Evolutionary conservation across 768 basidiomycete genomes (phyloP), one percentile per base, ranked within the genome.

Genomic region (Guyanaporus albipodus): DNA sequence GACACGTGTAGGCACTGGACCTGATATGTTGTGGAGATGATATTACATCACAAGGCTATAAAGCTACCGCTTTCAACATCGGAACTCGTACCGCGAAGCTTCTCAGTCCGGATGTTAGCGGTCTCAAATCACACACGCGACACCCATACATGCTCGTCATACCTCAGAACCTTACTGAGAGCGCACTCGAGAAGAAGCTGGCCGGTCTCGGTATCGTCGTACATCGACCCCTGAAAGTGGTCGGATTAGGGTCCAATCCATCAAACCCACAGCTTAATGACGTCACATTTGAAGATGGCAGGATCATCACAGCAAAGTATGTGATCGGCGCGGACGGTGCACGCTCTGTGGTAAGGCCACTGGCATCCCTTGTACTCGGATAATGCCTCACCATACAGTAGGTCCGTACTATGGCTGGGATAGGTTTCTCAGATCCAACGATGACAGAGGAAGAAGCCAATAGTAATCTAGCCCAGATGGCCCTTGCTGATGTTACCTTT

Each of bases 401-500:
- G 77, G 57, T 78, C 21, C 75, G 77, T 35, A 55, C 65, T 27
- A 46, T 67, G 34, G 62, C 67, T 4, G 69, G 70, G 1, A 68
- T 79, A 34, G 58, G 60, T 10, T 78, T 76, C 57, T 46, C 54
- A 1, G 74, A 79, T 50, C 78, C 78, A 2, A 57, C 68, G 29
- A 63, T 62, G n/a, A 49, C 52, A 6, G 19, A 41, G 12, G 46
- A 57, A 17, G 59, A 62, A 6, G 45, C 54, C 2, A 43, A 59
- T 11, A 67, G 63, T 24, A 57, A 50, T 10, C 52, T 74, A 8
- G 42, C 62, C 1, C 72, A 76, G 39, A 65, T 77, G 60, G 59
- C 72, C 22, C 56, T 78, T 42, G 78, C 74, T 1, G 78, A 79
- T 52, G 65, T 79, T 37, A 63, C 58, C 0, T 69, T 77, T 48